phyloP scores from a whole-genome alignment of 2,329 filamentous ascomycete species.

The Calonectria pteridis region DNA sequence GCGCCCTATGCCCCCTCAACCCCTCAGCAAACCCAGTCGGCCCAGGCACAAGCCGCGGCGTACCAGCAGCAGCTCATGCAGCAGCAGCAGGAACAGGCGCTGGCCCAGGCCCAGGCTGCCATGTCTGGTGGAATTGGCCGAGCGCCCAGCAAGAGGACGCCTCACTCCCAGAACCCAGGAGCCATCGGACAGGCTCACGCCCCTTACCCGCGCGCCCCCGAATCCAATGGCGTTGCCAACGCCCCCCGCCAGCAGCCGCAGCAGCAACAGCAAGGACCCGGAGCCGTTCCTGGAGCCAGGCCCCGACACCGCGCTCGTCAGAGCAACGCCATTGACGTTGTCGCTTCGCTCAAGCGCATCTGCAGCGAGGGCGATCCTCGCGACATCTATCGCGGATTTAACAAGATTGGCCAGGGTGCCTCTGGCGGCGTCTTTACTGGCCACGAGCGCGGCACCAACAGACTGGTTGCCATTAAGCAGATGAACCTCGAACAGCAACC shows the following conservation, averaged over 20 bases:
- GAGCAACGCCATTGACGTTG: constrained; percentile 85
- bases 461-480: constrained; percentile 97
- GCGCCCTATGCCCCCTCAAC: constrained; percentile 63
- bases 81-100: constrained; percentile 88
- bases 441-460: constrained; percentile 85
- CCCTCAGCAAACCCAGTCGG: constrained; percentile 47
- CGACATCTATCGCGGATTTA: constrained; percentile 86
- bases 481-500: constrained; percentile 99
- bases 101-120: constrained; percentile 83
- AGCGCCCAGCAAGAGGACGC: constrained; percentile 79
- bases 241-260: constrained; percentile 50
- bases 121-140: constrained; percentile 79
- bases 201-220: constrained; percentile 46
- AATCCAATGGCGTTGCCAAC: constrained; percentile 49
- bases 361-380: constrained; percentile 92
- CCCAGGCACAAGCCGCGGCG: constrained; percentile 56
- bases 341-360: constrained; percentile 86
- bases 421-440: constrained; percentile 96
- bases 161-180: constrained; percentile 43
- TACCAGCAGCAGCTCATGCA: constrained; percentile 76
- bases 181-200: constrained; percentile 40
- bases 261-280: constrained; percentile 44
- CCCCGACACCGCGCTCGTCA: constrained; percentile 84
- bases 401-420: constrained; percentile 97
- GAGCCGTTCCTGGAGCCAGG: constrained; percentile 66